phyloP scores from a whole-genome alignment of 2,329 filamentous ascomycete genomes.

The Zasmidium cellare region DNA sequence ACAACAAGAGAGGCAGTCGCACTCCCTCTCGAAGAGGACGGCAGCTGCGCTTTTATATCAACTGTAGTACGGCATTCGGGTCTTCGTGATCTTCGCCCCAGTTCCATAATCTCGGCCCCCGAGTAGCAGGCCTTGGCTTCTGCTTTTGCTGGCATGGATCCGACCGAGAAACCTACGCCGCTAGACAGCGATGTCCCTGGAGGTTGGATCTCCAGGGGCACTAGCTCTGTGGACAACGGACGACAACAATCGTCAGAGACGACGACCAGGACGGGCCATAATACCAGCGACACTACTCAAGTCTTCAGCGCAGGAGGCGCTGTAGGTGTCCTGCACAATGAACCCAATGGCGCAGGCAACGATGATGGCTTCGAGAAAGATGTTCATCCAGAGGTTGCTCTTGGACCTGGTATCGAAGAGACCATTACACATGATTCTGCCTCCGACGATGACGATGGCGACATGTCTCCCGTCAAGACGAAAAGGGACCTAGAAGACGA shows the following conservation, averaged over 20 bases:
- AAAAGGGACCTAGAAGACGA: neutral
- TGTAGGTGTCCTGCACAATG: neutral
- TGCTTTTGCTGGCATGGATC: neutral
- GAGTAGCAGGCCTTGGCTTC: neutral
- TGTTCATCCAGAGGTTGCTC: neutral
- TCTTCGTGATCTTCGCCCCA: neutral
- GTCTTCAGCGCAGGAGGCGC: constrained; percentile 3
- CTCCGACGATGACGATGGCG: neutral
- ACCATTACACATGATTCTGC: neutral
- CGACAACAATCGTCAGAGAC: neutral
- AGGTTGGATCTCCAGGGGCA: neutral
- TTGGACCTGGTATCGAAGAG: constrained; percentile 1
- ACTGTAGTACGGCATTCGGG: neutral
- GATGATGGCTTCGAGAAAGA: neutral
- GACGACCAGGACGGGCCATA: neutral
- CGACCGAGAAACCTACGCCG: neutral
- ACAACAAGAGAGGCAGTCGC: neutral
- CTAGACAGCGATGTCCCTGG: constrained; percentile 2
- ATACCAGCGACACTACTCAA: neutral
- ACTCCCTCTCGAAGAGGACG: neutral
- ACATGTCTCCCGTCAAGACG: neutral
- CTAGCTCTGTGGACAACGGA: neutral
- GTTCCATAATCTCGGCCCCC: neutral
- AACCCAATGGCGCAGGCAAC: neutral
- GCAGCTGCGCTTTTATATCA: neutral